A percentile compares a stretch with the other conserved stretches of the same genome.
phyloP scores from a whole-genome alignment of 2,329 filamentous ascomycete genomes.

The Aspergillus aculeatus region DNA sequence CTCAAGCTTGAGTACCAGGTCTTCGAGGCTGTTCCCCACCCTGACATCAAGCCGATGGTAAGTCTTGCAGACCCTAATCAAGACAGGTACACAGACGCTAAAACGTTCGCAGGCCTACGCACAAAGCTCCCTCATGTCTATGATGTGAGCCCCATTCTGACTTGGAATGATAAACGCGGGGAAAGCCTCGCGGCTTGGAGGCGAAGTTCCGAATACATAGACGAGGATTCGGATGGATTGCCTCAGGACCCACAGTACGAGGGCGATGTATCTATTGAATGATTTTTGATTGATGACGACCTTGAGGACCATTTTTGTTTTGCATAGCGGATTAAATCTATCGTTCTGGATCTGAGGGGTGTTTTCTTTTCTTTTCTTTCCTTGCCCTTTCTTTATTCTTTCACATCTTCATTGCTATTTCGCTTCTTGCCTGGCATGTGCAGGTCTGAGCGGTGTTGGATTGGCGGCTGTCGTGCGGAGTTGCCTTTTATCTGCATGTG shows the following conservation, averaged over 20 bases:
- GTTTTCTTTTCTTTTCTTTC: background rate
- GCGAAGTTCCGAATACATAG: background rate
- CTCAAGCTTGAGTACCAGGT: slow-evolving; percentile 90
- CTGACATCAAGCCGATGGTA: slow-evolving; percentile 88
- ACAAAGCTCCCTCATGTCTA: slow-evolving; percentile 75
- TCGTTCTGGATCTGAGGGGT: background rate
- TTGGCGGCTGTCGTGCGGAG: background rate
- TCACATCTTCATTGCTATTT: background rate
- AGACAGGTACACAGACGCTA: background rate
- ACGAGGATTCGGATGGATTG: slow-evolving; percentile 1
- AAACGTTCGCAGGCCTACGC: slow-evolving; percentile 67
- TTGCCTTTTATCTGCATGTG: background rate
- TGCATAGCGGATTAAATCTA: slow-evolving; percentile 26
- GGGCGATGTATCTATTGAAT: slow-evolving; percentile 20
- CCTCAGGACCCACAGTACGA: slow-evolving; percentile 14
- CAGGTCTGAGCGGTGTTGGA: background rate
- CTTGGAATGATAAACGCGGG: slow-evolving; percentile 21
- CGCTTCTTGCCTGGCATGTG: background rate
- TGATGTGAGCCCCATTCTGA: slow-evolving; percentile 58
- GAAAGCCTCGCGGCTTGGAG: slow-evolving; percentile 12
- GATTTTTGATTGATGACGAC: slow-evolving; percentile 14
- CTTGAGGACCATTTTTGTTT: slow-evolving; percentile 20
- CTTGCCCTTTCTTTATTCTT: background rate
- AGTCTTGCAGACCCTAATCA: slow-evolving; percentile 20
- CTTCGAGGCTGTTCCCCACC: slow-evolving; percentile 95